Evolutionary conservation across 148 eudicot genomes (phyloP).

Genomic region (Bassia scoparia): DNA sequence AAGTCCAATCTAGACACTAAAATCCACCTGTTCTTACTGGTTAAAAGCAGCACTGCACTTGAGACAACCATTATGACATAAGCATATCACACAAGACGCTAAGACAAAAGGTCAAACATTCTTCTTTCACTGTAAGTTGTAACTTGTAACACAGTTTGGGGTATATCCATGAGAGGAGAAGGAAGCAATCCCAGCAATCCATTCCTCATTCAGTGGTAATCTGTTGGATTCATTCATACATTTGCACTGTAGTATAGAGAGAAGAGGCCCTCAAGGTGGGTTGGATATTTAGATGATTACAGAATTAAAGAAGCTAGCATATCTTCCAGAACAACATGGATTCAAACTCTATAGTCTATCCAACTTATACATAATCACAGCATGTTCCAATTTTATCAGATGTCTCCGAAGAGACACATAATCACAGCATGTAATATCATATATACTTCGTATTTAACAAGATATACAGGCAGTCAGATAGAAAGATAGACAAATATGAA

Average conservation of each 20-base stretch:
- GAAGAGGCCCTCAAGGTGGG: neutral
- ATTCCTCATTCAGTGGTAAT: neutral
- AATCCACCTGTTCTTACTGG: neutral
- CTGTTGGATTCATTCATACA: neutral
- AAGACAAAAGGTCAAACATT: no score
- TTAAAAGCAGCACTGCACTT: neutral
- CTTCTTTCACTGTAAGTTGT: neutral
- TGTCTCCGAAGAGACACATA: no score
- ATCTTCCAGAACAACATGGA: neutral
- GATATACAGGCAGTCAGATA: no score
- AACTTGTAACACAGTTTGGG: neutral
- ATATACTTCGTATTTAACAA: no score
- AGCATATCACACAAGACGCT: no score
- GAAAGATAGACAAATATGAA: neutral
- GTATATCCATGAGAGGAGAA: neutral
- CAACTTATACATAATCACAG: no score
- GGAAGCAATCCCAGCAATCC: neutral
- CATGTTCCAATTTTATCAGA: no score
- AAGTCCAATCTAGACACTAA: neutral
- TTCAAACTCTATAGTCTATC: neutral
- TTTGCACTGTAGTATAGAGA: neutral
- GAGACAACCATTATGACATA: neutral
- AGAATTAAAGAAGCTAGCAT: neutral
- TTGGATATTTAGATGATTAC: neutral
- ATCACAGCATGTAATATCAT: no score